Base-by-base conservation (phyloP, 768 basidiomycete genomes). In the Pisolithus albus region DNA sequence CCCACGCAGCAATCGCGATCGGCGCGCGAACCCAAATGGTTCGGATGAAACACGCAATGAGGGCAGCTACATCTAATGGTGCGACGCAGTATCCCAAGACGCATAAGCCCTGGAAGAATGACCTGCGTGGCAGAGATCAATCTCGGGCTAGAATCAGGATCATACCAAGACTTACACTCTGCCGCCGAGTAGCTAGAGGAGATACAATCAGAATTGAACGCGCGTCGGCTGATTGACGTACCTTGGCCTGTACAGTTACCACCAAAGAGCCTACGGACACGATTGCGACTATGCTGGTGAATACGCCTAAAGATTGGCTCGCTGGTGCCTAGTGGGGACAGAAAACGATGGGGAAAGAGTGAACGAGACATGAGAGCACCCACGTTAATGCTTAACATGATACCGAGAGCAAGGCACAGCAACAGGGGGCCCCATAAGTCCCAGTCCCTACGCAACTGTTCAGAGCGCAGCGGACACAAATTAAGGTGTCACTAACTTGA, bases 341-440 rank as follows among this genome's bases (percentile, higher is more conserved):
- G 9, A 38, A 44, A n/a, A 34, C 38, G 28, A 45, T 52, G 7
- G 41, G 42, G 3, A 16, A 7, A 8, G 8, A 37, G 4, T 7
- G 39, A 30, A 46, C 37, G 7, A 19, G 26, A 39, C 46, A 36
- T 10, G n/a, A 40, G 18, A 9, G 32, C 58, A 58, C 78, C 47
- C 62, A 89, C 92, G 66, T 89, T 90, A 43, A 92, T 70, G 62
- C 89, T 92, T 18, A 95, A 79, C 75, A 93, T 84, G 41, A 91
- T 84, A 48, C 84, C 88, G 11, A 94, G 78, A 38, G 80, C 66
- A 49, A 94, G 75, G 59, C 86, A 91, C 38, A 93, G 76, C 23
- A 97, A 76, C 3, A 97, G 75, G 10, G 94, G 94, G 3, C 94
- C 94, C 95, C 95, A 98, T 23, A 98, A 77, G 69, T 98, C 95